Evolutionary conservation across 1,284 basidiomycete genomes (phyloP).

Genomic region (Cryptococcus floricola): DNA sequence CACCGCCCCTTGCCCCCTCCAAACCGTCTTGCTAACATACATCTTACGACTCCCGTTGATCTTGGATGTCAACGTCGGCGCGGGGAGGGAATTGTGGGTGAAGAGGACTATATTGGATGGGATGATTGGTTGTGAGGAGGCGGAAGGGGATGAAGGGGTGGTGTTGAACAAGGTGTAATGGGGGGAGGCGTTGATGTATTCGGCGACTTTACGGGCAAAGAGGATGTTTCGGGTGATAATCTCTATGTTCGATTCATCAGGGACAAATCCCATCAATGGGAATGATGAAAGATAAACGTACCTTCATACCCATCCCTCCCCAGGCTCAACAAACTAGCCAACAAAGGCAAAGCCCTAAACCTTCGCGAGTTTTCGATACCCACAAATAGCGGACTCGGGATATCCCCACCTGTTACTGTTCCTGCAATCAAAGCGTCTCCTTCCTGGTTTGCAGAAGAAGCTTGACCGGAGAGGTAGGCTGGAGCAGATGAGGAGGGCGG

Average conservation of each 20-base stretch:
- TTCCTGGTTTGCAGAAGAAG: neutral
- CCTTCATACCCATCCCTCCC: slow-evolving; percentile 50
- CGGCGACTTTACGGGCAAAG: slow-evolving; percentile 48
- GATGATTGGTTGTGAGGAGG: slow-evolving; percentile 23
- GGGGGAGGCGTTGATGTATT: slow-evolving; percentile 35
- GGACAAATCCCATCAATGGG: neutral
- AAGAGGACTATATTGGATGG: slow-evolving; percentile 54
- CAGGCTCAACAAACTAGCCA: slow-evolving; percentile 50
- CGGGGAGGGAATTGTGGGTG: slow-evolving; percentile 15
- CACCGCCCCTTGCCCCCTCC: slow-evolving; percentile 49
- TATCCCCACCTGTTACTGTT: slow-evolving; percentile 6
- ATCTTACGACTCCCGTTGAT: slow-evolving; percentile 50
- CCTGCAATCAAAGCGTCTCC: slow-evolving; percentile 4
- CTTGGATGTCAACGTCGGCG: slow-evolving; percentile 34
- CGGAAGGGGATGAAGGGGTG: slow-evolving; percentile 6
- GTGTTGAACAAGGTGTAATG: slow-evolving; percentile 48
- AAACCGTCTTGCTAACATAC: slow-evolving; percentile 51
- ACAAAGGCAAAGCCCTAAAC: slow-evolving; percentile 54
- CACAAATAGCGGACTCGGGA: slow-evolving; percentile 50
- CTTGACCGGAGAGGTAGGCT: slow-evolving; percentile 46
- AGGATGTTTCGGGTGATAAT: slow-evolving; percentile 50
- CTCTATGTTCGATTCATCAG: slow-evolving; percentile 12
- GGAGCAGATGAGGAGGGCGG: slow-evolving; percentile 48
- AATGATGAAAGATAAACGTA: slow-evolving; percentile 3
- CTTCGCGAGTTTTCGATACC: slow-evolving; percentile 54